Evolutionary conservation across 192 early-diverging fungal species (phyloP), one percentile per base, ranked within the genome.

Genomic region (Umbelopsis sp.): DNA sequence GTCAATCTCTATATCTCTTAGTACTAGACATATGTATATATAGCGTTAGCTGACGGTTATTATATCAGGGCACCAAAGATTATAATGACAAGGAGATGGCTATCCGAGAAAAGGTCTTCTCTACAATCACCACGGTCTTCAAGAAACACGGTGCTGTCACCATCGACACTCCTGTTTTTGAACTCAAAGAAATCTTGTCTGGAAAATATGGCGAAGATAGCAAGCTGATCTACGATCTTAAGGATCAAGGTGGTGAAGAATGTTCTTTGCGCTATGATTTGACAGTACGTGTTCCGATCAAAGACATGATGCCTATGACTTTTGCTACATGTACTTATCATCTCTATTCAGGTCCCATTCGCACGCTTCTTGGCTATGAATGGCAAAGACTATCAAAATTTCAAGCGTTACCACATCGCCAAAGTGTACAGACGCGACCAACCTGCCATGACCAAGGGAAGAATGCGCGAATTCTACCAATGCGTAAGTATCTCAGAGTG

Each of bases 161-260:
- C 2, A 98, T 99, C 71, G 97, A 99, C 68, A 99, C 97, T 2
- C 97, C 97, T 7, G 97, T 99, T 53, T 99, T 98, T 82, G 97
- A 99, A 82, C 88, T 97, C 25, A 66, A 73, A 78, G 97, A 99
- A 74, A 97, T 98, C 68, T 86, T 99, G 8, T 77, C 91, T 15
- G 97, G 97, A 68, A 99, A 99, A 75, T 99, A 99, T 70, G 96
- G 97, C 22, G 97, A 99, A 81, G 97, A 99, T 83, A 92, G 91
- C 78, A 99, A 99, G 78, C 85, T 99, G 70, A 99, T 99, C 69
- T 99, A 98, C 73, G 97, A 99, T 80, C 82, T 99, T 37, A 85
- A 92, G 72, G 97, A 99, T 79, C 97, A 99, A 74, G 97, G 97
- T 33, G 97, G 97, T 22, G 97, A 98, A 77, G 83, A 91, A 74